Evolutionary conservation across 352 stramenopile genomes (phyloP).

Genomic region (Pythium aphanidermatum): DNA sequence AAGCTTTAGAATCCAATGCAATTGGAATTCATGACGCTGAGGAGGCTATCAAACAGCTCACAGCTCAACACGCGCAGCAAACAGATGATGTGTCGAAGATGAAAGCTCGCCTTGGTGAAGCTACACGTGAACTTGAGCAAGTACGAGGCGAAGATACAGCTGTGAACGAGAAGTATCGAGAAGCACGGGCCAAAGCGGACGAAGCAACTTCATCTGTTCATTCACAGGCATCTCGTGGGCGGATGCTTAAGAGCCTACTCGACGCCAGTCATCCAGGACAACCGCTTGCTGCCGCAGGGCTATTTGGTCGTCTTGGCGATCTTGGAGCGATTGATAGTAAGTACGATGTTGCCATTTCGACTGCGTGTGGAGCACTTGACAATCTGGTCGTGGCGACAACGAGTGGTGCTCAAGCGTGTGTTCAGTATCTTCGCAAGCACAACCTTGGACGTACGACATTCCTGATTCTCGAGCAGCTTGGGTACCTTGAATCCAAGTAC

Average conservation of each 20-base stretch:
- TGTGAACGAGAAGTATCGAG: slow-evolving; percentile 53
- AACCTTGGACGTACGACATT: slow-evolving; percentile 96
- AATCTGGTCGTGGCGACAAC: slow-evolving; percentile 97
- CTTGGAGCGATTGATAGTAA: slow-evolving; percentile 94
- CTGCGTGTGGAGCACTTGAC: slow-evolving; percentile 94
- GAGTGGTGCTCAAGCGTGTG: slow-evolving; percentile 91
- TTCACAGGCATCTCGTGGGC: slow-evolving; percentile 61
- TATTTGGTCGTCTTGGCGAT: slow-evolving; percentile 96
- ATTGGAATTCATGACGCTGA: slow-evolving; percentile 51
- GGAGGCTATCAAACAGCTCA: slow-evolving; percentile 46
- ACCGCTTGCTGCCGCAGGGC: slow-evolving; percentile 87
- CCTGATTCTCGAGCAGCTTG: slow-evolving; percentile 97
- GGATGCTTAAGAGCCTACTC: slow-evolving; percentile 88
- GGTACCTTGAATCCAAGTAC: slow-evolving; percentile 66
- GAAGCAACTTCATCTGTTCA: slow-evolving; percentile 60
- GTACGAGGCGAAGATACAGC: slow-evolving; percentile 39
- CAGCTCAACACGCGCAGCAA: slow-evolving; percentile 58
- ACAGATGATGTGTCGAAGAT: slow-evolving; percentile 51
- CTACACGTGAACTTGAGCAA: slow-evolving; percentile 73
- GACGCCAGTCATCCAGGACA: slow-evolving; percentile 87
- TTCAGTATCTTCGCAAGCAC: slow-evolving; percentile 94
- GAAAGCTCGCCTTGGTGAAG: slow-evolving; percentile 68
- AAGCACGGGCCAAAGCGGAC: slow-evolving; percentile 71
- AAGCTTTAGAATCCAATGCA: slow-evolving; percentile 67
- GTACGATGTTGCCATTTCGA: slow-evolving; percentile 98